Base-by-base conservation (phyloP, 2,329 filamentous ascomycete species). In the Parasarocladium wereldwijsianum region DNA sequence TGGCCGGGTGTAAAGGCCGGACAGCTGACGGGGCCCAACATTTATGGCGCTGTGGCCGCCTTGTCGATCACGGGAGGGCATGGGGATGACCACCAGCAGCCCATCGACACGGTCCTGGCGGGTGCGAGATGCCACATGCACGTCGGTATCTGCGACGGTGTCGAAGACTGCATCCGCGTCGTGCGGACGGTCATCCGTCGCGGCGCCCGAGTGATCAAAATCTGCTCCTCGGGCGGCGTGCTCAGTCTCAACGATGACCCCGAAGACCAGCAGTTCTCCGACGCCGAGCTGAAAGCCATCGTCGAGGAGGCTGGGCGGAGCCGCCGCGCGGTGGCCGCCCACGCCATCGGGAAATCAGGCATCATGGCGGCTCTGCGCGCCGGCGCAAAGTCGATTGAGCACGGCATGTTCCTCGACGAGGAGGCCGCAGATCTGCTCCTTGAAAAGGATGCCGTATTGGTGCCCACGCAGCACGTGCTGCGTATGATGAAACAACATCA, bases 131-230 rank as follows among this genome's bases (percentile, higher is more conserved):
- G 8, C 12, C n/a, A n/a, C n/a, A n/a, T n/a, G 23, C 50, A 48
- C 1, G 36, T 53, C 15, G 42, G 44, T 11, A 42, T 64, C 2
- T 57, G 55, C 16, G 60, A 66, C 37, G 62, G 63, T 2, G 50
- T 58, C 3, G 49, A 55, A 5, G 60, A 62, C 25, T 64, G 60
- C 35, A 43, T 52, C 17, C 49, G 49, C 25, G 51, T 51, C 4
- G 58, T 64, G 1, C 47, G 62, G 4, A 36, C 51, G 20, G 47
- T 57, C 35, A 46, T 65, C 10, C 54, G 62, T 2, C 47, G 55
- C 2, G 62, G 62, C 2, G 62, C 62, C 4, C 51, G 51, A 25
- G 50, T 60, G 26, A 64, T 66, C 49, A 66, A 66, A 38, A 46
- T 60, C 18, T 56, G 47, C 35, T 52, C 51, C 6, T 55, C 46